phyloP scores from a whole-genome alignment of 371 early-diverging fungal species.

The Circinella umbellata region DNA sequence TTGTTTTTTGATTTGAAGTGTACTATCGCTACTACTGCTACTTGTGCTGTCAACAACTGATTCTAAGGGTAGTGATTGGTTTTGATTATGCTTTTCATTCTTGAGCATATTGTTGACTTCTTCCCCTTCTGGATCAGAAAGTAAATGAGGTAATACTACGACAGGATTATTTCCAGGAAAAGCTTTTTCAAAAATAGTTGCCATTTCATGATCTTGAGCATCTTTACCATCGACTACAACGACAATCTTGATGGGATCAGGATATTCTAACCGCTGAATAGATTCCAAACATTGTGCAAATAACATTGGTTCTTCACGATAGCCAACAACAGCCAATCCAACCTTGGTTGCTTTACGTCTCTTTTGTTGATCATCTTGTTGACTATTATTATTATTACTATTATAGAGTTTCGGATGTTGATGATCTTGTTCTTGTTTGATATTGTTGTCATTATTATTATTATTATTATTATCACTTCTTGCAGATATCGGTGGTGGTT shows the following conservation, averaged over 20 bases:
- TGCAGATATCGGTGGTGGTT: slow-evolving; percentile 4
- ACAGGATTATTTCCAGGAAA: slow-evolving; percentile 52
- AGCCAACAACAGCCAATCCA: slow-evolving; percentile 63
- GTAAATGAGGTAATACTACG: slow-evolving; percentile 48
- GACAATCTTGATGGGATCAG: slow-evolving; percentile 54
- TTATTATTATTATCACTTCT: too few species aligned
- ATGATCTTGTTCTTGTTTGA: neutral
- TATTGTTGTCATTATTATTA: too few species aligned
- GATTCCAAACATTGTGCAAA: slow-evolving; percentile 64
- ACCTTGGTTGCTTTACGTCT: slow-evolving; percentile 32
- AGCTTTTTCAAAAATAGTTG: slow-evolving; percentile 55
- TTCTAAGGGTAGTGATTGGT: too few species aligned
- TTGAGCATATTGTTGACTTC: neutral
- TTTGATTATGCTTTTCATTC: neutral
- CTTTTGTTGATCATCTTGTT: neutral
- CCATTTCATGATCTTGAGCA: slow-evolving; percentile 64
- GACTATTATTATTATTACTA: too few species aligned
- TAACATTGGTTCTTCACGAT: slow-evolving; percentile 64
- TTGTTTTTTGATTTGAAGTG: neutral
- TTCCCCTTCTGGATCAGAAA: slow-evolving; percentile 31
- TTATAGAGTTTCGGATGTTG: neutral
- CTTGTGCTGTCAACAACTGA: neutral
- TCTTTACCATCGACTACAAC: slow-evolving; percentile 70
- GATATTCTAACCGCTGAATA: slow-evolving; percentile 54
- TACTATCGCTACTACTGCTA: neutral